Base-by-base conservation (phyloP, 2,329 filamentous ascomycete genomes). In the Fusarium avenaceum region DNA sequence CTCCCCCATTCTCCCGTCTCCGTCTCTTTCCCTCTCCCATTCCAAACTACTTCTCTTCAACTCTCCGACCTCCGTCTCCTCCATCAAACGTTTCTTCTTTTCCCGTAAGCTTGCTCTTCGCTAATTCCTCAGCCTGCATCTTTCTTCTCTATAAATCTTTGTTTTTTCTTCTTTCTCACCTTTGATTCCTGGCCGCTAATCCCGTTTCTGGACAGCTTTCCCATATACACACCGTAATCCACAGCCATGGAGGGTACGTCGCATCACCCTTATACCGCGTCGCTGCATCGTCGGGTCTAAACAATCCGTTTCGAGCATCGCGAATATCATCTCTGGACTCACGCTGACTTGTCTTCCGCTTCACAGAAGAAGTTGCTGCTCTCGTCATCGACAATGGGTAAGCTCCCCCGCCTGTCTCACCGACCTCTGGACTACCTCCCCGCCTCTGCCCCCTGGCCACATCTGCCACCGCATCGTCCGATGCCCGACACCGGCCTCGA, bases 341-440 rank as follows among this genome's bases (percentile, higher is more conserved):
- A 77, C 68, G 77, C 86, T 87, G 74, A 86, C 79, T 33, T 72
- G 65, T 74, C 74, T 80, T 69, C 76, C 70, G 67, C 69, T 72
- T 48, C 85, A 84, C 82, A 98, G 96, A 99, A 90, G 96, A 99
- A 93, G 96, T 99, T 86, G 96, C 96, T 85, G 96, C 96, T 85
- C 94, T 99, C 93, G 96, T 99, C 86, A 98, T 99, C 87, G 96
- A 99, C 94, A 99, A 99, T 98, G 96, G 96, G 96, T 99, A 95
- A 93, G 94, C 87, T 85, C 78, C 74, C 72, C 72, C 72, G 70
- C 72, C 61, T 76, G 71, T 74, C 76, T 79, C 78, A 78, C 76
- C 76, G 75, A 77, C 78, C 75, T 75, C 75, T 66, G 58, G 57
- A 67, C 65, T 60, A 63, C 65, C 59, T 69, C 66, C 60, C 68